Evolutionary conservation across 2,329 filamentous ascomycete species (phyloP), one percentile per base, ranked within the genome.

Genomic region (Basipetospora chlamydospora): DNA sequence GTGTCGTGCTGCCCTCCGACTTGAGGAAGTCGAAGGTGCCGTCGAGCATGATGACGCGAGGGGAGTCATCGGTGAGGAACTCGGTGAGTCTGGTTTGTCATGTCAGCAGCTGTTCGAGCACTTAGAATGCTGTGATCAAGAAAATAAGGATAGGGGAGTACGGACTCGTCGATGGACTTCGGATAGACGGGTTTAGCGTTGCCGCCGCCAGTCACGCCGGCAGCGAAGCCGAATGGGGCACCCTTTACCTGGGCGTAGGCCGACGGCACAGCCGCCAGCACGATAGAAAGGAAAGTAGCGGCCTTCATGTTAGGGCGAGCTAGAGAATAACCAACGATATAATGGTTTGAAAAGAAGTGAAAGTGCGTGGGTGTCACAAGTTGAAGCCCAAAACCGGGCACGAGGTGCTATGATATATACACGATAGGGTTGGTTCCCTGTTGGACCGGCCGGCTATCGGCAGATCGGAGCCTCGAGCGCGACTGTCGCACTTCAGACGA

Each of bases 141-240:
- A 18, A n/a, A n/a, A n/a, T n/a, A n/a, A n/a, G n/a, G n/a, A n/a
- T n/a, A n/a, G n/a, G n/a, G n/a, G 16, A 12, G 5, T 12, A 31
- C 29, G 17, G n/a, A 60, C 54, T 73, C 58, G 12, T 54, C 56
- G 16, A 54, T 63, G 20, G 57, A 57, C 11, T 49, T 50, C n/a
- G 66, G 66, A 31, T 60, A 57, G 1, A 42, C 44, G 4, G 64
- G 55, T 12, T 59, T 51, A 10, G 64, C 65, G 37, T 46, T 53
- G 20, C 66, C 66, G 44, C 68, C 68, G 32, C 68, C 68, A 21
- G 67, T 71, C 3, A 66, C 62, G 26, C 66, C 49, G 2, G 43
- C 42, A 9, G 51, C 51, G 16, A 54, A 54, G 26, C 51, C 51
- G 21, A 51, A 52, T 3, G 51, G 46, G 12, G 42, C 48, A 20